Conservation (phyloP, 805 yeast species). For the Brettanomyces custersianus region DNA sequence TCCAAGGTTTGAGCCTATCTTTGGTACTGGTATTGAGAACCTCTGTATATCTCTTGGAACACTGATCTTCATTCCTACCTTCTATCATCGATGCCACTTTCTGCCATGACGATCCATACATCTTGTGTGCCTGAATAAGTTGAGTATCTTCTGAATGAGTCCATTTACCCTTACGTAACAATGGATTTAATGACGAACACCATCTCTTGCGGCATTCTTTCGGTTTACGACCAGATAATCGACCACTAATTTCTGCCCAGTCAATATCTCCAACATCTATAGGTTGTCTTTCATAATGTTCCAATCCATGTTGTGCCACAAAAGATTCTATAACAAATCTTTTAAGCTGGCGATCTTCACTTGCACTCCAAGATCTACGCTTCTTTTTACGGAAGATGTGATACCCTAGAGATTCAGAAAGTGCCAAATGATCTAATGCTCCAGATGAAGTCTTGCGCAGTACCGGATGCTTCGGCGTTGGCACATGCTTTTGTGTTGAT, state of each 20-base stretch:
- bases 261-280: constrained; percentile 35
- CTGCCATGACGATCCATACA: constrained; percentile 79
- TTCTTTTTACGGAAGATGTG: constrained; percentile 59
- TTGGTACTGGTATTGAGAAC: constrained; percentile 77
- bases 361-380: constrained; percentile 65
- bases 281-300: constrained; percentile 16
- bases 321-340: constrained; percentile 29
- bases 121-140: constrained; percentile 52
- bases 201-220: constrained; percentile 86
- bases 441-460: constrained; percentile 12
- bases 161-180: constrained; percentile 79
- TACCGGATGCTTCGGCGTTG: constrained; percentile 3
- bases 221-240: constrained; percentile 46
- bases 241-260: constrained; percentile 54
- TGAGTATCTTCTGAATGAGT: constrained; percentile 67
- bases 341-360: constrained; percentile 54
- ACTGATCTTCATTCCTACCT: constrained; percentile 91
- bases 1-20: constrained; percentile 75
- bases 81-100: constrained; percentile 66
- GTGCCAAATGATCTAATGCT: constrained; percentile 40
- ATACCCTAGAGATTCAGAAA: constrained; percentile 66
- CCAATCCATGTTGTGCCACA: constrained; percentile 12
- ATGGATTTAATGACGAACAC: constrained; percentile 80
- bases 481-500: constrained; percentile 1
- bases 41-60: constrained; percentile 85